Evolutionary conservation across 2,329 filamentous ascomycete genomes (phyloP).

Genomic region (Paecilomyces fulvus): DNA sequence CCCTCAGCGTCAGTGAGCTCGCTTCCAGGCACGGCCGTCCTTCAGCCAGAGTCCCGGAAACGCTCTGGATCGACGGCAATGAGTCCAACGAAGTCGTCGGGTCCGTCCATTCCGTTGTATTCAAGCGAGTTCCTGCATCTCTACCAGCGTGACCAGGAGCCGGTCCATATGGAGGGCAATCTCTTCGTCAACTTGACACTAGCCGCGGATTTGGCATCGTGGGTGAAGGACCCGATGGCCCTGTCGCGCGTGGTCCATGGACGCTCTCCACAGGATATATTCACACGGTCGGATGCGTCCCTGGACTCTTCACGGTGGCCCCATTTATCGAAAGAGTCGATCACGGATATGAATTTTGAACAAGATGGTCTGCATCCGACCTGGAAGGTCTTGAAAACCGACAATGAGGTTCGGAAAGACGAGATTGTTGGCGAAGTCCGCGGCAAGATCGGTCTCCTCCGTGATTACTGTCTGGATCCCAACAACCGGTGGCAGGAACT

Average conservation of each 20-base stretch:
- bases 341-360: conserved; percentile 41
- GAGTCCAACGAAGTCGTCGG: conserved; percentile 61
- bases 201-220: conserved; percentile 64
- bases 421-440: conserved; percentile 65
- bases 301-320: conserved; percentile 50
- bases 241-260: conserved; percentile 61
- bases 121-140: conserved; percentile 67
- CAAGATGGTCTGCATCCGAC: conserved; percentile 52
- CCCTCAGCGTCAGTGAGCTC: conserved; percentile 67
- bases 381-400: conserved; percentile 55
- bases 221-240: conserved; percentile 66
- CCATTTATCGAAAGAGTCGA: conserved; percentile 42
- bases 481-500: conserved; percentile 62
- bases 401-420: conserved; percentile 43
- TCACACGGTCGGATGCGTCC: conserved; percentile 51
- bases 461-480: conserved; percentile 59
- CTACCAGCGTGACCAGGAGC: conserved; percentile 55
- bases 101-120: conserved; percentile 60
- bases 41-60: conserved; percentile 55
- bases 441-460: conserved; percentile 65
- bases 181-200: conserved; percentile 68
- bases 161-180: conserved; percentile 59
- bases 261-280: conserved; percentile 56
- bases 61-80: conserved; percentile 54
- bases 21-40: conserved; percentile 56